These are phyloP conservation scores for Cornus controversa DNA, from an alignment of 148 eudicot species.

Conservation along the genomic window DNA sequence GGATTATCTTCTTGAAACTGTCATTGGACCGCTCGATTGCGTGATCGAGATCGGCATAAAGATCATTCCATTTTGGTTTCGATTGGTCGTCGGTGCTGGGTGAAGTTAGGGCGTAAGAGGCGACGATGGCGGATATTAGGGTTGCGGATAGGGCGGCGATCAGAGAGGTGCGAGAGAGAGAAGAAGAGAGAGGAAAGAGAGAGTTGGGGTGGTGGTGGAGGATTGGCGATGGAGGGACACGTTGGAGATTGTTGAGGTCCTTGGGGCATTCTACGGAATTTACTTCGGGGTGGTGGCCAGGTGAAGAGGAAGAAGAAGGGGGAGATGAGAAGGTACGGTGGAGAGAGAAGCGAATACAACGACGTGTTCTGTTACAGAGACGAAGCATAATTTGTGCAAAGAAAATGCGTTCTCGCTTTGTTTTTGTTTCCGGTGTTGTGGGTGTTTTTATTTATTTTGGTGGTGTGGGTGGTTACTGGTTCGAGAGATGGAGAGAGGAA, in stretches of 20 bases:
- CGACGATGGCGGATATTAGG: constrained; percentile 26
- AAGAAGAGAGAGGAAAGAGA: not conserved
- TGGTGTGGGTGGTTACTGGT: too few relatives aligned
- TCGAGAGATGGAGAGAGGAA: not conserved
- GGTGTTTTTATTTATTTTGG: too few relatives aligned
- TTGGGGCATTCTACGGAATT: not conserved
- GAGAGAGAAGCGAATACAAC: constrained; percentile 20
- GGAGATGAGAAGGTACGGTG: constrained; percentile 15
- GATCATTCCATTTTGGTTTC: not conserved
- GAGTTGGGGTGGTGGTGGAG: constrained; percentile 15
- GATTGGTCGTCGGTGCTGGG: not conserved
- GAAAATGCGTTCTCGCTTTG: too few relatives aligned
- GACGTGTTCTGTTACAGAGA: constrained; percentile 16
- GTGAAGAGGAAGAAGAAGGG: constrained; percentile 17
- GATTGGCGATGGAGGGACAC: constrained; percentile 13
- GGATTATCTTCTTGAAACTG: constrained; percentile 30
- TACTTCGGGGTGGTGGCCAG: not conserved
- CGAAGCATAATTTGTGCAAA: constrained; percentile 28
- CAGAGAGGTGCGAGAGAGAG: constrained; percentile 13
- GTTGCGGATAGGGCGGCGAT: constrained; percentile 31
- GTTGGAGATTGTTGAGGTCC: constrained; percentile 13
- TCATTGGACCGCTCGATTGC: constrained; percentile 46
- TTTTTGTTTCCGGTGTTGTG: not conserved
- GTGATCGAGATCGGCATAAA: constrained; percentile 32
- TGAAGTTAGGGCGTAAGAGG: constrained; percentile 26